Conservation (phyloP, 2,329 filamentous ascomycete genomes). For the Epichloe glyceriae region DNA sequence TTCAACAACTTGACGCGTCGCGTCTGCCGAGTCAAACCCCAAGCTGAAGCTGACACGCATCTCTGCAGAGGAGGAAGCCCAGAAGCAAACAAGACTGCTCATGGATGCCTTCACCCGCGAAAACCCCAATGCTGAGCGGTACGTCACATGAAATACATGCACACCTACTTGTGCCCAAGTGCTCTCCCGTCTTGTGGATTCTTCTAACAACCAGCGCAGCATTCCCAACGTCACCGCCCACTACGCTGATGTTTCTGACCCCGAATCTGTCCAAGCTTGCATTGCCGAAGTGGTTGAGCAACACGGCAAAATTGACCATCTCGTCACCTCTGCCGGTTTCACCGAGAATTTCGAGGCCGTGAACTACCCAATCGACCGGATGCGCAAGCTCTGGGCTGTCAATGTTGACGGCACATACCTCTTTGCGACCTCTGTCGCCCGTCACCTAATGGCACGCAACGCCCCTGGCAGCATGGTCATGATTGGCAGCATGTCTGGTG, state of each 20-base stretch:
- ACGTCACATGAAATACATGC: constrained; percentile 11
- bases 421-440: constrained; percentile 72
- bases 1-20: not conserved
- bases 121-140: constrained; percentile 63
- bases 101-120: constrained; percentile 65
- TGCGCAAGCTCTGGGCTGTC: constrained; percentile 88
- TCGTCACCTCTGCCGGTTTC: constrained; percentile 94
- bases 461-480: constrained; percentile 76
- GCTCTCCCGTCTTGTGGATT: not conserved
- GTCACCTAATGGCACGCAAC: constrained; percentile 76
- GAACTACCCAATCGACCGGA: constrained; percentile 77
- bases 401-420: constrained; percentile 89
- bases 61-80: constrained; percentile 62
- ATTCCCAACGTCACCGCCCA: constrained; percentile 79
- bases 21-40: not conserved
- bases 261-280: constrained; percentile 62
- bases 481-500: constrained; percentile 89
- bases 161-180: too few relatives aligned
- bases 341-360: constrained; percentile 92
- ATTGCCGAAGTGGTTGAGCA: constrained; percentile 43
- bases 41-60: not conserved
- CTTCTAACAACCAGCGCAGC: constrained; percentile 13
- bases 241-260: constrained; percentile 74
- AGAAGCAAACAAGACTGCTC: constrained; percentile 60
- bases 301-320: constrained; percentile 76